Conservation (phyloP, 345 rosid genomes). For the Cardamine chenopodiifolia region DNA sequence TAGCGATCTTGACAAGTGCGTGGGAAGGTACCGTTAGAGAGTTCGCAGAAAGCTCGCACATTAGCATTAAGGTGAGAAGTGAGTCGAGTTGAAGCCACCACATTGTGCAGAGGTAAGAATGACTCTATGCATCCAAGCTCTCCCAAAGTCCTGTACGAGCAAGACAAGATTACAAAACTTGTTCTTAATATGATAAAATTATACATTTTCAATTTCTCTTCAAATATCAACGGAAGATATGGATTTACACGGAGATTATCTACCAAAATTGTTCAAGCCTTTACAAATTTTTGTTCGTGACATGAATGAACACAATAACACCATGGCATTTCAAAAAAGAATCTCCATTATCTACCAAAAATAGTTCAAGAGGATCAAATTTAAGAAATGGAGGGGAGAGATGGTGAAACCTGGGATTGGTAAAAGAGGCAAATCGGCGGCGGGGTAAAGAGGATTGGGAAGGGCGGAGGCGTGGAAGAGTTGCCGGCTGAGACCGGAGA, state of each 20-base stretch:
- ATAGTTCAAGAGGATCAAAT: background rate
- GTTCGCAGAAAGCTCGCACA: slow-evolving; percentile 82
- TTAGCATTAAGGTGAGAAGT: slow-evolving; percentile 72
- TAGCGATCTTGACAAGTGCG: slow-evolving; percentile 99
- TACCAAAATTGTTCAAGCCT: slow-evolving; percentile 6
- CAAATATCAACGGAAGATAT: too few species aligned
- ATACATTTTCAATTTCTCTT: background rate
- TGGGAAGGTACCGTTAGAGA: slow-evolving; percentile 96
- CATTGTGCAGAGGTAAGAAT: slow-evolving; percentile 65
- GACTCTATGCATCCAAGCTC: slow-evolving; percentile 76
- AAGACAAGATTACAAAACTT: slow-evolving; percentile 7
- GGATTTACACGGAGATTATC: background rate
- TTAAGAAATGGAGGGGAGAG: background rate
- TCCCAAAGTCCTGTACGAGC: slow-evolving; percentile 66
- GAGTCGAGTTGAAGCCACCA: slow-evolving; percentile 50
- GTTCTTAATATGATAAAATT: too few species aligned
- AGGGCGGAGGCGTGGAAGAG: slow-evolving; percentile 73
- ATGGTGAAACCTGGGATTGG: slow-evolving; percentile 58
- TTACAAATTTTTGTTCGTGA: background rate
- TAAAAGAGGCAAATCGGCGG: slow-evolving; percentile 65
- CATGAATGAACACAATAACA: background rate
- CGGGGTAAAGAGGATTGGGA: slow-evolving; percentile 58
- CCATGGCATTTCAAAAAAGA: background rate
- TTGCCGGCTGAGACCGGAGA: slow-evolving; percentile 56
- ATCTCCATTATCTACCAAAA: background rate